Evolutionary conservation across 495 filamentous ascomycete genomes (phyloP).

Genomic region (Barbatosphaeria neglecta): DNA sequence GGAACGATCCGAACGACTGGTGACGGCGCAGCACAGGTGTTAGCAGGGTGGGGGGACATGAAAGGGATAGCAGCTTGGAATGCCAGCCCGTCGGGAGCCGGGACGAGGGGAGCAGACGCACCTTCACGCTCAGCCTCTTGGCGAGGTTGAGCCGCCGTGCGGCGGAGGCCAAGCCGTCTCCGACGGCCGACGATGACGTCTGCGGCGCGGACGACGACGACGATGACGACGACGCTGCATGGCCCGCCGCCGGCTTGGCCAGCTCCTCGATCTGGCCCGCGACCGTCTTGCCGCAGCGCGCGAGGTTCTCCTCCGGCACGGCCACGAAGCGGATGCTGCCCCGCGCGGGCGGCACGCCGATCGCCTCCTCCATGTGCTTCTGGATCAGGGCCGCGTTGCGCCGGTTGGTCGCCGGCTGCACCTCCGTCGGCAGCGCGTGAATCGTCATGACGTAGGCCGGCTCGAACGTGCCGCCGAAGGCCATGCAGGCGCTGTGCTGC

Average conservation of each 20-base stretch:
- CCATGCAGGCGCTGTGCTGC: slow-evolving; percentile 61
- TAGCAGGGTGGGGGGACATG: neutral
- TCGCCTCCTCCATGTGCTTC: slow-evolving; percentile 50
- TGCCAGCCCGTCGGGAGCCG: neutral
- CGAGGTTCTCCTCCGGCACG: slow-evolving; percentile 57
- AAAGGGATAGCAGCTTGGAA: neutral
- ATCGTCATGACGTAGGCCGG: slow-evolving; percentile 75
- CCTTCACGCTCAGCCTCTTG: slow-evolving; percentile 23
- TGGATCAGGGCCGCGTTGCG: slow-evolving; percentile 70
- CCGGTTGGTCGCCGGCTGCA: slow-evolving; percentile 69
- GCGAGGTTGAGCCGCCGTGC: slow-evolving; percentile 7
- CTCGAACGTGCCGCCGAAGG: slow-evolving; percentile 62
- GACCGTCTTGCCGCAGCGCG: slow-evolving; percentile 56
- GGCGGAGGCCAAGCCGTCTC: neutral
- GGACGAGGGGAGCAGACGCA: neutral
- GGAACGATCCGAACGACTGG: neutral
- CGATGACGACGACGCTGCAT: too few species aligned
- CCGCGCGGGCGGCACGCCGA: slow-evolving; percentile 50
- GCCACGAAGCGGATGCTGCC: slow-evolving; percentile 63
- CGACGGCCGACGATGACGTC: too few species aligned
- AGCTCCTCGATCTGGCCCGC: slow-evolving; percentile 55
- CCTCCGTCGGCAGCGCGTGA: slow-evolving; percentile 51
- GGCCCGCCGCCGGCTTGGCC: slow-evolving; percentile 24
- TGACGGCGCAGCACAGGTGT: too few species aligned
- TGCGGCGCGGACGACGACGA: too few species aligned